These are phyloP conservation scores for Adansonia madagascariensis DNA, from an alignment of 441 rosid species.

Conservation along the genomic window DNA sequence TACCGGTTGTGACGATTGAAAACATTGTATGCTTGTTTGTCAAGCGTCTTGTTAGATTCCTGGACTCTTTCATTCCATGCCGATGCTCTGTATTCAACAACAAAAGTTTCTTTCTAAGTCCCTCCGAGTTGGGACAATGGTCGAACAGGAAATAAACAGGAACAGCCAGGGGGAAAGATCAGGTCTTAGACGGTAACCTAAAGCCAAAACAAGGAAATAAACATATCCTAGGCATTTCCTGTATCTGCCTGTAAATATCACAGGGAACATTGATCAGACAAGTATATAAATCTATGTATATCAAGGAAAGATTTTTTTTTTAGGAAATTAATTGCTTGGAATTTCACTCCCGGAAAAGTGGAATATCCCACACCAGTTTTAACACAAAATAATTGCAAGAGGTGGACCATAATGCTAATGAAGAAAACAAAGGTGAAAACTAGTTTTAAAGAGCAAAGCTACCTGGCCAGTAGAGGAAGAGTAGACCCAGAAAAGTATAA, in stretches of 20 bases:
- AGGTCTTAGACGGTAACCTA: neutral
- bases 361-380: neutral
- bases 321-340: neutral
- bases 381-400: neutral
- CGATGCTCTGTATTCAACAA: neutral
- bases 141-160: neutral
- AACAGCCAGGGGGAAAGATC: neutral
- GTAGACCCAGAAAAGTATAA: neutral
- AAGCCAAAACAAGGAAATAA: conserved; percentile 11
- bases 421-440: neutral
- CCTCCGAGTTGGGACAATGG: neutral
- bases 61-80: neutral
- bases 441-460: neutral
- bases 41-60: neutral
- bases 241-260: no score
- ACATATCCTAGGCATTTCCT: neutral
- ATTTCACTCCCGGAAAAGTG: neutral
- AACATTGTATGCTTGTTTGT: neutral
- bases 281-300: no score
- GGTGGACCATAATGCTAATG: neutral
- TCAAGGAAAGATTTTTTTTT: neutral
- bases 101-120: neutral
- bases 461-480: neutral
- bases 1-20: neutral
- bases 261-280: neutral